Conservation (phyloP, 768 basidiomycete genomes). For the Trametes maxima region DNA sequence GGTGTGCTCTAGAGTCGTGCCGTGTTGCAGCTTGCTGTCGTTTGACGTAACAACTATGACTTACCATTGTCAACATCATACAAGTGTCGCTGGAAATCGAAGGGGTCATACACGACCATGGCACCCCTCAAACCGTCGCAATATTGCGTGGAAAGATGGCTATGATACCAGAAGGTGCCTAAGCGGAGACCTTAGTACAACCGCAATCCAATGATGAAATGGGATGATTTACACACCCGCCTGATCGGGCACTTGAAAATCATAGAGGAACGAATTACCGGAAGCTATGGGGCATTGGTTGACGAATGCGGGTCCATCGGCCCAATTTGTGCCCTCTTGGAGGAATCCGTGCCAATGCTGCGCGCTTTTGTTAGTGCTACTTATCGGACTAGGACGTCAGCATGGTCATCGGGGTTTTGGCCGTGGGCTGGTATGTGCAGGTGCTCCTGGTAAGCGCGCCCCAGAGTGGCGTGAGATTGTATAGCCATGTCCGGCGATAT, state of each 20-base stretch:
- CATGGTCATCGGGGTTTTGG: too few species aligned
- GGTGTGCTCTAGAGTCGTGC: slow-evolving; percentile 36
- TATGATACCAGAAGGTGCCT: slow-evolving; percentile 39
- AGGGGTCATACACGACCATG: slow-evolving; percentile 28
- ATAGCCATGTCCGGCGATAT: too few species aligned
- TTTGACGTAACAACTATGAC: neutral
- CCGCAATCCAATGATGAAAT: neutral
- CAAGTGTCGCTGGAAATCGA: slow-evolving; percentile 23
- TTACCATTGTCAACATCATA: slow-evolving; percentile 27
- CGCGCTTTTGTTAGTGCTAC: neutral
- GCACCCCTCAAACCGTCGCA: slow-evolving; percentile 42
- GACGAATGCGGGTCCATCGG: slow-evolving; percentile 49
- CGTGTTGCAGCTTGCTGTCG: neutral
- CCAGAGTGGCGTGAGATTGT: too few species aligned
- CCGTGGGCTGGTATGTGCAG: too few species aligned
- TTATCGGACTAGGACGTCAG: neutral
- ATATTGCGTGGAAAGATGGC: slow-evolving; percentile 39
- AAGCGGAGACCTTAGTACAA: neutral
- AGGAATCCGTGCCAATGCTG: slow-evolving; percentile 48
- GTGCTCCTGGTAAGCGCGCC: too few species aligned
- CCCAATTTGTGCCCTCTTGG: slow-evolving; percentile 42
- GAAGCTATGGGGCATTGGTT: slow-evolving; percentile 39
- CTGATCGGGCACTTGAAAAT: slow-evolving; percentile 33
- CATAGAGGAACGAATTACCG: slow-evolving; percentile 41
- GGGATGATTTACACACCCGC: slow-evolving; percentile 8